A percentile compares a stretch with the other conserved stretches of the same genome.
These are phyloP conservation scores for Ilex asprella DNA, from an alignment of 257 asterid genomes.

Conservation along the genomic window DNA sequence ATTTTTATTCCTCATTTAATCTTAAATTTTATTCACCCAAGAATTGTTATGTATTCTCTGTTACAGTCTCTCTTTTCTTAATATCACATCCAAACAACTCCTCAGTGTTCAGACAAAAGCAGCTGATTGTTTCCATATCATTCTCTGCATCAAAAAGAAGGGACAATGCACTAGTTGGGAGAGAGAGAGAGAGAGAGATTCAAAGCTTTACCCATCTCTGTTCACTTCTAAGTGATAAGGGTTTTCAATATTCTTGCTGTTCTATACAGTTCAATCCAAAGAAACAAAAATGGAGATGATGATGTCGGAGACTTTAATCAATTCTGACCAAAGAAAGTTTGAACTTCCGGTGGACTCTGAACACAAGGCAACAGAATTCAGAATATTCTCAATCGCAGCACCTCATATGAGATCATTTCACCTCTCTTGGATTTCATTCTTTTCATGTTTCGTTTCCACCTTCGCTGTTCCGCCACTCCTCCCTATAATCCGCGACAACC, in stretches of 20 bases:
- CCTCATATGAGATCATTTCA: slow-evolving; percentile 94
- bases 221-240: not conserved
- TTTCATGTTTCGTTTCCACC: slow-evolving; percentile 81
- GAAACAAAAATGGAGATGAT: slow-evolving; percentile 28
- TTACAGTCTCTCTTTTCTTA: too few species aligned
- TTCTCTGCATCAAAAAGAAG: not conserved
- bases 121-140: not conserved
- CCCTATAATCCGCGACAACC: slow-evolving; percentile 80
- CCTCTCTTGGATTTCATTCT: slow-evolving; percentile 79
- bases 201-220: not conserved
- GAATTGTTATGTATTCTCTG: too few species aligned
- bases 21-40: too few species aligned
- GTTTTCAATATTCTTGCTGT: too few species aligned
- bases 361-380: slow-evolving; percentile 56
- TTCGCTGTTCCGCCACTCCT: slow-evolving; percentile 84
- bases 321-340: slow-evolving; percentile 28
- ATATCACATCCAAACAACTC: too few species aligned
- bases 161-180: not conserved
- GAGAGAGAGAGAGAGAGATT: not conserved
- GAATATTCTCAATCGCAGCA: slow-evolving; percentile 37
- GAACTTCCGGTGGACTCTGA: slow-evolving; percentile 73
- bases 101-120: too few species aligned
- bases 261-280: too few species aligned
- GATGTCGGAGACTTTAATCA: slow-evolving; percentile 10
- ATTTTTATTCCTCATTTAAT: too few species aligned